Evolutionary conservation across 805 yeast genomes (phyloP).

Genomic region (Ogataea angusta): DNA sequence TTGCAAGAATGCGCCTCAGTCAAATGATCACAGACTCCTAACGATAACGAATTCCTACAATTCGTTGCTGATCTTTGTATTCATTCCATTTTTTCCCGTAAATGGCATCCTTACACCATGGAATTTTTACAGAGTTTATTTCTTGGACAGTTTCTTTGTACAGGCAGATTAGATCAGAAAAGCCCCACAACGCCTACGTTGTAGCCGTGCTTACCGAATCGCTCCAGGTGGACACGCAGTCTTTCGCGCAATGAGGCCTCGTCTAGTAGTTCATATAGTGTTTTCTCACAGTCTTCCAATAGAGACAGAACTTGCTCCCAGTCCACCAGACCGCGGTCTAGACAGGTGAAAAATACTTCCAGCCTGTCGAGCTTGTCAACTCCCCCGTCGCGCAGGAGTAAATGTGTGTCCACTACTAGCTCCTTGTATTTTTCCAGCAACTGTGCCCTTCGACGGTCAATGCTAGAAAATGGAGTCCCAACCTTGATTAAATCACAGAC

Average conservation of each 20-base stretch:
- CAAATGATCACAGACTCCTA: not conserved
- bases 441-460: slow-evolving; percentile 34
- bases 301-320: slow-evolving; percentile 18
- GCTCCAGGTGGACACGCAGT: slow-evolving; percentile 16
- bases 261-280: slow-evolving; percentile 19
- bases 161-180: not conserved
- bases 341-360: slow-evolving; percentile 52
- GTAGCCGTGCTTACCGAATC: slow-evolving; percentile 12
- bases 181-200: slow-evolving; percentile 22
- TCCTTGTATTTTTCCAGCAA: slow-evolving; percentile 41
- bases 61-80: slow-evolving; percentile 7
- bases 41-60: not conserved
- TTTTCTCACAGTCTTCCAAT: slow-evolving; percentile 1
- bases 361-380: slow-evolving; percentile 44
- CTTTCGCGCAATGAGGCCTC: slow-evolving; percentile 13
- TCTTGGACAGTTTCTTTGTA: too few relatives aligned
- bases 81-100: slow-evolving; percentile 14
- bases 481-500: slow-evolving; percentile 36
- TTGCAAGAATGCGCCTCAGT: not conserved
- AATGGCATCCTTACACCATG: slow-evolving; percentile 19
- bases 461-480: slow-evolving; percentile 25
- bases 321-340: slow-evolving; percentile 54
- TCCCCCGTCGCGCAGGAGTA: slow-evolving; percentile 40
- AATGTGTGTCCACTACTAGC: slow-evolving; percentile 51
- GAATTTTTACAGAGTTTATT: too few relatives aligned